phyloP scores from a whole-genome alignment of 495 filamentous ascomycete genomes.

The Aspergillus funiculosus region DNA sequence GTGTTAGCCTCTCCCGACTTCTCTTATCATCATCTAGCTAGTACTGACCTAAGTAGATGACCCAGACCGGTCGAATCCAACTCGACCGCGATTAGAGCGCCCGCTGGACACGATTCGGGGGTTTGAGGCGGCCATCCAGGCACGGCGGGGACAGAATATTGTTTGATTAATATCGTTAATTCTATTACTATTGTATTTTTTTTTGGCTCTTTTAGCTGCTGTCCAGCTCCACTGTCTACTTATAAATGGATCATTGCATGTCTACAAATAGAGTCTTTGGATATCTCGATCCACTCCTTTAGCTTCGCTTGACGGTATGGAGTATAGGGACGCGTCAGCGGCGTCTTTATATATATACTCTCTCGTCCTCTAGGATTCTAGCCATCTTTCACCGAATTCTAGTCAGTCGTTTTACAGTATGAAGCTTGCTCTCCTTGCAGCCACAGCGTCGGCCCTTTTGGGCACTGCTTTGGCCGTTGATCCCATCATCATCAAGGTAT shows the following conservation, averaged over 20 bases:
- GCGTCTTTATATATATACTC: conserved; percentile 5
- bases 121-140: conserved; percentile 87
- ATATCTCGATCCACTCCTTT: conserved; percentile 1
- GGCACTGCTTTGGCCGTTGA: conserved; percentile 54
- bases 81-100: conserved; percentile 77
- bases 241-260: too few relatives aligned
- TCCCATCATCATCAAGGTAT: conserved; percentile 65
- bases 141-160: conserved; percentile 25
- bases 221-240: too few relatives aligned
- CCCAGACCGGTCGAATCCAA: conserved; percentile 53
- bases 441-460: conserved; percentile 47
- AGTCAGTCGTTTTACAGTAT: conserved; percentile 22
- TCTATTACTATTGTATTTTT: not conserved
- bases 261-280: conserved; percentile 12
- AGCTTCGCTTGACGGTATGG: too few relatives aligned
- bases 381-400: too few relatives aligned
- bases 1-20: conserved; percentile 18
- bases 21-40: conserved; percentile 27
- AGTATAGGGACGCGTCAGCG: conserved; percentile 7
- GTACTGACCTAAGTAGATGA: conserved; percentile 24
- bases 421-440: conserved; percentile 39
- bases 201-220: conserved; percentile 2
- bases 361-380: not conserved
- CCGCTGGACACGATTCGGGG: conserved; percentile 88
- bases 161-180: not conserved